Percentiles rank a stretch among this genome's conserved stretches.
Conservation (phyloP, 495 filamentous ascomycete species). For the Patellaria atrata region DNA sequence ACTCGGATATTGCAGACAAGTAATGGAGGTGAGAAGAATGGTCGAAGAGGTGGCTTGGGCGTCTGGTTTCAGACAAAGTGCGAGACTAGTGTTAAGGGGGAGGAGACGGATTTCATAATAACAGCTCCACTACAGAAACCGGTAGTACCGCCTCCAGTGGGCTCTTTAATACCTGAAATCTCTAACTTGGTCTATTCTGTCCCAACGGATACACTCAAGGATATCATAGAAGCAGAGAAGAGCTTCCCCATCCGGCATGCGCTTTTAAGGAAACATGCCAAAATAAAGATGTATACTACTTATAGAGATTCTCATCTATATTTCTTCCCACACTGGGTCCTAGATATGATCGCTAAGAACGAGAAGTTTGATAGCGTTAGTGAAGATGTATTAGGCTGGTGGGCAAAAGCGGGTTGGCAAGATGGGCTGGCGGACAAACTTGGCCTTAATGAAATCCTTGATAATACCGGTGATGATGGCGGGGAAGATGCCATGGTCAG, state of each 20-base stretch:
- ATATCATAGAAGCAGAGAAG: conserved; percentile 56
- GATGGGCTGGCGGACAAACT: conserved; percentile 64
- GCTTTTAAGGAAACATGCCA: conserved; percentile 53
- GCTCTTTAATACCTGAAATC: conserved; percentile 47
- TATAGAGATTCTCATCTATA: conserved; percentile 87
- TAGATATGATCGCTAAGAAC: conserved; percentile 64
- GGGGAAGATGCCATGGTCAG: conserved; percentile 21
- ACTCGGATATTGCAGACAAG: conserved; percentile 26
- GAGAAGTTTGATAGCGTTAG: conserved; percentile 70
- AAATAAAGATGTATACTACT: conserved; percentile 61
- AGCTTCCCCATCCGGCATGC: conserved; percentile 55
- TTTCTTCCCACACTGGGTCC: conserved; percentile 80
- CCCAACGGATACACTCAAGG: conserved; percentile 74
- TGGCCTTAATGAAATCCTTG: conserved; percentile 50
- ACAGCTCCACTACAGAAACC: conserved; percentile 47
- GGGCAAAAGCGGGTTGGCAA: conserved; percentile 91
- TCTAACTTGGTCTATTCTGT: conserved; percentile 57
- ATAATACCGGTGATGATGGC: conserved; percentile 26
- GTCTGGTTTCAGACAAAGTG: conserved; percentile 83
- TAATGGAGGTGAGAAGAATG: conserved; percentile 38
- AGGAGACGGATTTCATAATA: conserved; percentile 81
- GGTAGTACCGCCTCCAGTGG: conserved; percentile 39
- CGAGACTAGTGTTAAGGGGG: conserved; percentile 61
- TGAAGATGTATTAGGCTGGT: conserved; percentile 88
- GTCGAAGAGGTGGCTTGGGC: conserved; percentile 59